Percentiles rank a stretch among this genome's conserved stretches.
Evolutionary conservation across 2,329 filamentous ascomycete genomes (phyloP).

Genomic region (Ophiostoma tasmaniense): DNA sequence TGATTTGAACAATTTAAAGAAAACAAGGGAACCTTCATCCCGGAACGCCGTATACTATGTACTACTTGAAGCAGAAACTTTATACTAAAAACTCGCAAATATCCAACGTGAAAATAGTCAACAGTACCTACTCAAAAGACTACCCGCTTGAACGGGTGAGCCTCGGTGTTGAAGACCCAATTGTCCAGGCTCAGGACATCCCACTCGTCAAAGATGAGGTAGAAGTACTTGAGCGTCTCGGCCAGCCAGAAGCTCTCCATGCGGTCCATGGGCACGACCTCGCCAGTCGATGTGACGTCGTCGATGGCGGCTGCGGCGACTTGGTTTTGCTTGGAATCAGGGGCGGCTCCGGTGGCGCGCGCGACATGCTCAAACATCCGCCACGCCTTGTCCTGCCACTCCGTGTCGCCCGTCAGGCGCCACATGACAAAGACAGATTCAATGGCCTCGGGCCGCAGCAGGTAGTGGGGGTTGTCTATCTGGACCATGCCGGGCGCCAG

Average conservation of each 20-base stretch:
- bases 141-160: conserved; percentile 39
- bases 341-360: conserved; percentile 48
- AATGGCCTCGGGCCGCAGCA: conserved; percentile 68
- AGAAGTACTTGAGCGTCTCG: conserved; percentile 61
- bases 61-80: no score
- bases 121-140: neutral
- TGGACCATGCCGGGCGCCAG: conserved; percentile 48
- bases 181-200: conserved; percentile 51
- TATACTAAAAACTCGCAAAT: no score
- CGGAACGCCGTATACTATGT: neutral
- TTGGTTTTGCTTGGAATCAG: conserved; percentile 10
- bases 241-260: conserved; percentile 74
- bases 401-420: conserved; percentile 58
- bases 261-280: conserved; percentile 41
- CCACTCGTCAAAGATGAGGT: conserved; percentile 53
- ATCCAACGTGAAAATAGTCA: neutral
- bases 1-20: neutral
- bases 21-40: neutral
- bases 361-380: conserved; percentile 61
- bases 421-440: conserved; percentile 75
- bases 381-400: conserved; percentile 63
- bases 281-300: conserved; percentile 48
- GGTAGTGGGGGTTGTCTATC: conserved; percentile 50
- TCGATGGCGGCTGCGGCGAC: conserved; percentile 57
- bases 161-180: conserved; percentile 53